These are phyloP conservation scores for Colletotrichum paranaense DNA, from an alignment of 2,329 filamentous ascomycete genomes.

Conservation along the genomic window DNA sequence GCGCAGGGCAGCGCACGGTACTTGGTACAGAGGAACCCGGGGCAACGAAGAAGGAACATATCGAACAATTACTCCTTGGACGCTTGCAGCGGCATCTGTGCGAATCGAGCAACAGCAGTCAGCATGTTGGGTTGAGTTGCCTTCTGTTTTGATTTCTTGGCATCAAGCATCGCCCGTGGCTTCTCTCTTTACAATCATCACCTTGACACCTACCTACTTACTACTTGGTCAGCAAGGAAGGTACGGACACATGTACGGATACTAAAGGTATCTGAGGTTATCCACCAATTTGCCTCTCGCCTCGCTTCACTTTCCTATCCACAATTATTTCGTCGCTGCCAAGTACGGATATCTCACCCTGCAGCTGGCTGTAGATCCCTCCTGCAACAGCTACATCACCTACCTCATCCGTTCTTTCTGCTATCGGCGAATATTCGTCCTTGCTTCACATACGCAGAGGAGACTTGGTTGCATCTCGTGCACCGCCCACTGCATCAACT, in stretches of 20 bases:
- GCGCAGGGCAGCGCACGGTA: neutral
- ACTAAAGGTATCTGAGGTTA: neutral
- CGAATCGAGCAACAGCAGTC: neutral
- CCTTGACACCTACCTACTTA: neutral
- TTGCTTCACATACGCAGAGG: neutral
- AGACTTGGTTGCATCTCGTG: neutral
- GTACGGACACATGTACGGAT: no score
- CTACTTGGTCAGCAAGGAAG: neutral
- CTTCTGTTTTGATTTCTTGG: conserved; percentile 13
- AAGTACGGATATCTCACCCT: neutral
- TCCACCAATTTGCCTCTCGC: neutral
- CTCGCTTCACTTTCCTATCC: neutral
- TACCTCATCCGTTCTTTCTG: neutral
- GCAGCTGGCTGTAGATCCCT: neutral
- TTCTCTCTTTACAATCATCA: neutral
- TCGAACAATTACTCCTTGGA: neutral
- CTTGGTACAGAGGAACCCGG: neutral
- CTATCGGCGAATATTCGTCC: neutral
- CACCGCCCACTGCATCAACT: conserved; percentile 3
- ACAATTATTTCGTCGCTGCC: neutral
- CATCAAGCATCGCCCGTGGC: conserved; percentile 10
- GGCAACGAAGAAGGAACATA: neutral
- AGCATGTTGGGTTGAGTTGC: neutral
- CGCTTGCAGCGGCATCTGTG: conserved; percentile 20
- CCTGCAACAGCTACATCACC: neutral